Evolutionary conservation across 345 rosid genomes (phyloP), one percentile per base, ranked within the genome.

Genomic region (Aurinia saxatilis): DNA sequence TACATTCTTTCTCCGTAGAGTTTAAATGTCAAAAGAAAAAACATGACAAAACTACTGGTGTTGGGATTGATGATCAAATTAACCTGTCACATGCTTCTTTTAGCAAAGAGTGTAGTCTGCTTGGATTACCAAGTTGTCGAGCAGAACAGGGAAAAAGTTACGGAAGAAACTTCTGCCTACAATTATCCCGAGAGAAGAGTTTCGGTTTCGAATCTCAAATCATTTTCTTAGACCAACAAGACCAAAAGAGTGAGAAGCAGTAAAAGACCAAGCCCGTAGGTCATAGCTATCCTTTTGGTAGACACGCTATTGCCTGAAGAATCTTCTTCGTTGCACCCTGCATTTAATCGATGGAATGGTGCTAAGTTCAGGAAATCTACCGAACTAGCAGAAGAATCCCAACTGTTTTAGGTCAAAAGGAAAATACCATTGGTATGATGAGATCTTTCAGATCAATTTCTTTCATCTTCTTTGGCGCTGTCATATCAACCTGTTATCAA

Each of bases 311-410:
- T 12, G 97, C 91, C 45, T 81, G 88, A 51, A 89, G 88, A 67
- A 93, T 93, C 76, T 89, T 93, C 79, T 93, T 93, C 70, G 97
- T 81, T 31, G 99, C 95, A 16, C 97, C 97, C 97, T 93, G 86
- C 70, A 66, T 62, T 63, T 57, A 42, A 73, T 27, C 48, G 40
- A 14, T 29, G 11, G 12, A 15, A 30, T 47, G 13, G 1, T 19
- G 60, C 51, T 46, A 38, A 46, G 46, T 45, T 52, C 41, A 57
- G 7, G 23, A 30, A 6, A 50, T 44, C 23, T 37, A 11, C 47
- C 34, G 41, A 49, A 39, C 55, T 3, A 61, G 52, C 11, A 45
- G 5, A 53, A 50, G 27, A 31, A 36, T 16, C 44, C 19, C 8
- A 13, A 3, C 8, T 14, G 53, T 46, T 59, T 31, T 23, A 21